These are phyloP conservation scores for Aphanocladium album DNA, from an alignment of 2,329 filamentous ascomycete species.

Conservation along the genomic window DNA sequence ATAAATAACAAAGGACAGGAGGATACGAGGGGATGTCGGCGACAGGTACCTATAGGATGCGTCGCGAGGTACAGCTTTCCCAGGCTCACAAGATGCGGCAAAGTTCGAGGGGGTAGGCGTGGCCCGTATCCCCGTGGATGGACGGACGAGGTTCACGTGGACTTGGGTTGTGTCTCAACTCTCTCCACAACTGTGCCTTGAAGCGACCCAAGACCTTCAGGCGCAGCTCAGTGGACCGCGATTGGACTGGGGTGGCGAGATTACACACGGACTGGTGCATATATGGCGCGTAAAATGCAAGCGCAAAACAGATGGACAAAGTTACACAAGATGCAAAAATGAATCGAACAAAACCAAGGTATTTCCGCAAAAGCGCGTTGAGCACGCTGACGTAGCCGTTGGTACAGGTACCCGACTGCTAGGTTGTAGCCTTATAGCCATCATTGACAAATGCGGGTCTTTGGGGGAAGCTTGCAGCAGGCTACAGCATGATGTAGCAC, in stretches of 20 bases:
- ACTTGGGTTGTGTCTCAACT: slow-evolving; percentile 3
- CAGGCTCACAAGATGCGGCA: background rate
- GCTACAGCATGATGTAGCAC: background rate
- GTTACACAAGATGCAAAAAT: background rate
- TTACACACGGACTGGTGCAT: background rate
- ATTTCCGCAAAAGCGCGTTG: background rate
- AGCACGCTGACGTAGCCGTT: background rate
- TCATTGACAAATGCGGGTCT: slow-evolving; percentile 4
- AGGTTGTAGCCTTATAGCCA: background rate
- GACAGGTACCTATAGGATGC: background rate
- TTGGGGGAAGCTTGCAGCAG: background rate
- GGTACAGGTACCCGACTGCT: background rate
- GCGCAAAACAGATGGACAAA: background rate
- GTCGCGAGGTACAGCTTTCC: background rate
- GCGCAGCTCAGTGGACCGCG: background rate
- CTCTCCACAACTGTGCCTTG: slow-evolving; percentile 7
- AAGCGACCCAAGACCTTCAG: background rate
- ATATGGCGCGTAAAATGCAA: background rate
- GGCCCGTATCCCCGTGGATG: background rate
- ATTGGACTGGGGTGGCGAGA: background rate
- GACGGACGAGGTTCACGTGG: slow-evolving; percentile 11
- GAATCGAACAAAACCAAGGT: background rate
- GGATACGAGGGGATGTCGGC: background rate
- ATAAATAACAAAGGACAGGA: background rate
- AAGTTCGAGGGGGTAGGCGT: slow-evolving; percentile 4